Evolutionary conservation across 345 rosid genomes (phyloP), one percentile per base, ranked within the genome.

Genomic region (Cardamine chenopodiifolia): DNA sequence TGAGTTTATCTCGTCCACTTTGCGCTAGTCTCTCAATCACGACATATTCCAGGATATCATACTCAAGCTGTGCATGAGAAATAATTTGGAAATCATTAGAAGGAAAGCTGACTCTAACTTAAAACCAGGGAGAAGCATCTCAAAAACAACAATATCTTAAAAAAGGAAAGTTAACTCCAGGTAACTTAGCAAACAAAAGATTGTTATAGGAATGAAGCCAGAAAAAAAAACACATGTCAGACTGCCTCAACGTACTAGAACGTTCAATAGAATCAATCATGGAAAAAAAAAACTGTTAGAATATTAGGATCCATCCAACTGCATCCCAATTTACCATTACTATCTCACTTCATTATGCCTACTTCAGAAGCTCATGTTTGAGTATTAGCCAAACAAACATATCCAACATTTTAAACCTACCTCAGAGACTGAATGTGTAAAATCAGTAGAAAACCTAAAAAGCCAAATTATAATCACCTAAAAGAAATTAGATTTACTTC

Each of bases 21-120:
- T 84, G 98, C 29, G 85, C 97, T 80, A 96, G 76, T 18, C 98
- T 91, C 83, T 96, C 99, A 80, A 96, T 92, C 64, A 96, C 99
- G 66, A 96, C 99, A 83, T 89, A 92, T 83, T 96, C 98, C 86
- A 96, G 80, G 74, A 92, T 83, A 81, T 96, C 99, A 78, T 96
- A 96, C 85, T 96, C 98, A 28, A 92, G 98, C 98, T 96, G 94
- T 61, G 82, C 37, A 66, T 45, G 48, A 72, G 53, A 42, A 60
- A 28, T 35, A 71, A 56, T n/a, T 73, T 71, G 34, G 42, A 44
- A 68, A 65, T 68, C 15, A 48, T 70, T 29, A 45, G 17, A 68
- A 44, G 7, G 62, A 32, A 76, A 55, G 53, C 28, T 25, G 50
- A 55, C 14, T 54, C 50, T 68, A 68, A 52, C 65, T 54, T 54